Evolutionary conservation across 495 filamentous ascomycete genomes (phyloP).

Genomic region (Geopyxis carbonaria): DNA sequence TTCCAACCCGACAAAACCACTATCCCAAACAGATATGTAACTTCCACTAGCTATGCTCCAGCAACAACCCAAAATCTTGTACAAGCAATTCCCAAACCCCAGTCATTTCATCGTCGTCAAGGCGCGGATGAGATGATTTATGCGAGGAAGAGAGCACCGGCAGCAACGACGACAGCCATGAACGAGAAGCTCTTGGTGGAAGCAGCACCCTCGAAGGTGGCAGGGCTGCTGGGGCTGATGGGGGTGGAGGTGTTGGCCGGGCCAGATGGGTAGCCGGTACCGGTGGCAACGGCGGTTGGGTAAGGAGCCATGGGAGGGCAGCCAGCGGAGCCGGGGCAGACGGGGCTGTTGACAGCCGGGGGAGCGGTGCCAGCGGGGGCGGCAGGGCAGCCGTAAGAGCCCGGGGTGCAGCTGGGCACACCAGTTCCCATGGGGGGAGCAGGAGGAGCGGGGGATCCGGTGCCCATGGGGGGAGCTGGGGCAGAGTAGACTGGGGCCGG

Average conservation of each 20-base stretch:
- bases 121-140: constrained; percentile 18
- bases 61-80: no score
- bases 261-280: constrained; percentile 18
- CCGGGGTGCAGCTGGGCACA: no score
- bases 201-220: constrained; percentile 14
- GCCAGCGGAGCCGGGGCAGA: constrained; percentile 1
- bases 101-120: constrained; percentile 23
- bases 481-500: no score
- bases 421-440: no score
- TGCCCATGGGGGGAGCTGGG: no score
- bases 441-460: no score
- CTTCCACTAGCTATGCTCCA: no score
- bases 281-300: constrained; percentile 10
- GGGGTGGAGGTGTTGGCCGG: constrained; percentile 58
- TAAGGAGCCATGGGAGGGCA: constrained; percentile 2
- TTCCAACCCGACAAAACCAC: no score
- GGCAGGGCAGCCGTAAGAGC: no score
- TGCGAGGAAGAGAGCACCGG: constrained; percentile 21
- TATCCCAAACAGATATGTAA: no score
- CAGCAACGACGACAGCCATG: constrained; percentile 17
- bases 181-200: constrained; percentile 19
- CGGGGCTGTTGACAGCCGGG: constrained; percentile 18
- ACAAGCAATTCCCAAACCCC: no score
- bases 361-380: constrained; percentile 19
- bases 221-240: constrained; percentile 62